These are phyloP conservation scores for Rhodofomes roseus DNA, from an alignment of 1,284 basidiomycete genomes.

Conservation along the genomic window DNA sequence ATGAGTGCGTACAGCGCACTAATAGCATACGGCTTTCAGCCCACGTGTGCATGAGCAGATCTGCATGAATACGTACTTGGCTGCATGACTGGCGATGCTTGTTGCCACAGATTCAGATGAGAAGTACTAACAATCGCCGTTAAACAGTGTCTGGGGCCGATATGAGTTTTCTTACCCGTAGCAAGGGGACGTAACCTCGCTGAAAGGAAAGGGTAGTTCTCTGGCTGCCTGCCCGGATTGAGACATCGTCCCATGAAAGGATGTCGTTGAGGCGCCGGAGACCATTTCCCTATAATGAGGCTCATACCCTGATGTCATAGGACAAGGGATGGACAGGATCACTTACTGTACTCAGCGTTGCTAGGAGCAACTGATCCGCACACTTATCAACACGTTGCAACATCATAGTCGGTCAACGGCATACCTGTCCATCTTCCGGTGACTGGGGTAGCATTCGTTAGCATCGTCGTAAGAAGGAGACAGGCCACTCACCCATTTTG, in stretches of 20 bases:
- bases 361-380: constrained; percentile 36
- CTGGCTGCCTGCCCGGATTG: constrained; percentile 31
- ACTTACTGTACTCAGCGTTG: constrained; percentile 35
- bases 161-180: constrained; percentile 40
- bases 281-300: constrained; percentile 40
- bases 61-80: constrained; percentile 42
- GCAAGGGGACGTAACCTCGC: constrained; percentile 48
- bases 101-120: constrained; percentile 60
- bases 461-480: background rate
- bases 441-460: constrained; percentile 29
- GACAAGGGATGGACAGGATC: background rate
- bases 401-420: constrained; percentile 1
- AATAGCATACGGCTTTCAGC: background rate
- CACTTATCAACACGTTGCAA: background rate
- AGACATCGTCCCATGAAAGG: constrained; percentile 40
- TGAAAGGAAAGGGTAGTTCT: constrained; percentile 51
- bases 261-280: constrained; percentile 47
- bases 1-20: constrained; percentile 53
- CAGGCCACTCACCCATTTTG: constrained; percentile 42
- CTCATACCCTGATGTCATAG: background rate
- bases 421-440: constrained; percentile 52
- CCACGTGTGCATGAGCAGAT: background rate
- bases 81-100: constrained; percentile 47
- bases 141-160: background rate
- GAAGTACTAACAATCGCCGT: constrained; percentile 43